These are phyloP conservation scores for Colletotrichum simmondsii DNA, from an alignment of 2,329 filamentous ascomycete species.

Conservation along the genomic window DNA sequence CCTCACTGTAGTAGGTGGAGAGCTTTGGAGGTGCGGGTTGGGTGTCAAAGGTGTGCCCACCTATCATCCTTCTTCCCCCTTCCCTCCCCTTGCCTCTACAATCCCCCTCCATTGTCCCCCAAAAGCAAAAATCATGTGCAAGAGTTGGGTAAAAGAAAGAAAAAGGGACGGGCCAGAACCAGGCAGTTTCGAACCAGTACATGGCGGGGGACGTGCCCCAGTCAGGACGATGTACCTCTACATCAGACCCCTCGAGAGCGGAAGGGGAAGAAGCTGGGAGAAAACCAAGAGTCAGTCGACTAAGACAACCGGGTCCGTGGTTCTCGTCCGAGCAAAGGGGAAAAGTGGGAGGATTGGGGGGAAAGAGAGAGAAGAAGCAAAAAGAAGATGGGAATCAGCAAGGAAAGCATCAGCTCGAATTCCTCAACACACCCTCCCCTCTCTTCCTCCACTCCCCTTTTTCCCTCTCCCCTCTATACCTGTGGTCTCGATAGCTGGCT, in stretches of 20 bases:
- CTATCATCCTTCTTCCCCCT: background rate
- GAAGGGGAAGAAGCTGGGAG: background rate
- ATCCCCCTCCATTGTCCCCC: background rate
- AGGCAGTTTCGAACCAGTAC: constrained; percentile 11
- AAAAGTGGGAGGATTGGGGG: background rate
- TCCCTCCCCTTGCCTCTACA: background rate
- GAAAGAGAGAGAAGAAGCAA: background rate
- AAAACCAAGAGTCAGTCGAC: background rate
- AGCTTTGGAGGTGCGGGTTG: background rate
- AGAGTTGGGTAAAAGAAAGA: background rate
- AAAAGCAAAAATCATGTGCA: constrained; percentile 14
- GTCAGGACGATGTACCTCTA: constrained; percentile 15
- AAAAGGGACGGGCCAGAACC: background rate
- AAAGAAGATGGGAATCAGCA: background rate
- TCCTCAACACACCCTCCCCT: background rate
- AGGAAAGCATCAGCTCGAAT: background rate
- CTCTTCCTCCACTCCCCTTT: background rate
- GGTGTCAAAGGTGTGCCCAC: background rate
- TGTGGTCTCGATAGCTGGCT: too few relatives aligned
- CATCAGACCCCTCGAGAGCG: background rate
- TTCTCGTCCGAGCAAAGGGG: constrained; percentile 16
- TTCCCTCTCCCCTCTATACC: too few relatives aligned
- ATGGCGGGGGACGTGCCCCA: constrained; percentile 21
- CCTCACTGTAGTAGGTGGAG: background rate
- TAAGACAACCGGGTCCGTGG: constrained; percentile 1